Base-by-base conservation (phyloP, 2,329 filamentous ascomycete genomes). In the Helminthosporium solani region DNA sequence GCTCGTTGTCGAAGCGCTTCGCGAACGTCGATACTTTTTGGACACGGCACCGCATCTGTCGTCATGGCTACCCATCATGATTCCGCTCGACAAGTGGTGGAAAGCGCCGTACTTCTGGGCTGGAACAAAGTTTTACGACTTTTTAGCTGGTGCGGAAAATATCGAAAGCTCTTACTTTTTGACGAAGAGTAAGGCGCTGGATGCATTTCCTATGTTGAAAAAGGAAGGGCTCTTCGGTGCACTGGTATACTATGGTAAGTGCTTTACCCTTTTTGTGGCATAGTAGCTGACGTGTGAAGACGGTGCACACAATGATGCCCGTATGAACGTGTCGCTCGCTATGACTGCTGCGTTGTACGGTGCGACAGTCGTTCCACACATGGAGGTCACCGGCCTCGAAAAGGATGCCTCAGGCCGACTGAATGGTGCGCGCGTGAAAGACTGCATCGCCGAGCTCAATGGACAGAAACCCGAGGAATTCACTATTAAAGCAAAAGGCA, bases 341-440 rank as follows among this genome's bases (percentile, higher is more conserved):
- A 88, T 92, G 83, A 95, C 90, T 15, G 88, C 89, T 45, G 88
- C 89, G n/a, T 75, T 95, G 34, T 95, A 94, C 66, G 89, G 89
- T 25, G 83, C 84, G 44, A 95, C 88, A 3, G 81, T 94, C 31
- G 82, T 90, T 49, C 95, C 92, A 70, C 87, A 95, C 70, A 75
- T 90, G 61, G 87, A 94, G 68, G 88, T 95, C 43, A 91, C 85
- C 5, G 75, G 79, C 33, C 76, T 95, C 31, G 79, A 86, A 53
- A 95, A 92, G 70, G 84, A 92, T 65, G 80, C 78, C 3, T 76
- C 79, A 42, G 90, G 90, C 30, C 83, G 77, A 61, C 78, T 95
- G 37, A 88, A 82, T 54, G 89, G 89, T 50, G 89, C 89, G 20
- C 78, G 74, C 12, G 79, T 89, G 44, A 87, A 83, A 68, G 88